These are phyloP conservation scores for Sorghum bicolor DNA, from an alignment of 176 grass and related monocot species.

Conservation along the genomic window Sorghum_bicolor_NCBIv3 NC_012876.2:64568001-64568500, in stretches of 20 bases:
- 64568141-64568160: background rate
- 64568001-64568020: slow-evolving; percentile 45
- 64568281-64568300: slow-evolving; percentile 52
- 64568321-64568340: slow-evolving; percentile 63
- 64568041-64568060: background rate
- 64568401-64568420: background rate
- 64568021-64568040: background rate
- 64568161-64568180: background rate
- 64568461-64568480: slow-evolving; percentile 8
- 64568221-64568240: slow-evolving; percentile 44
- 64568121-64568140: background rate
- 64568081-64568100: slow-evolving; percentile 38
- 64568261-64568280: slow-evolving; percentile 60
- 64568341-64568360: slow-evolving; percentile 45
- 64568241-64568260: slow-evolving; percentile 76
- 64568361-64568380: slow-evolving; percentile 57
- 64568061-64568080: slow-evolving; percentile 31
- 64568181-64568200: slow-evolving; percentile 53
- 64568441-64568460: background rate
- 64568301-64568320: slow-evolving; percentile 66
- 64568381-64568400: slow-evolving; percentile 62
- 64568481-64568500: background rate
- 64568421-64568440: background rate
- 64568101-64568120: background rate
- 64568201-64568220: slow-evolving; percentile 56